Base-by-base conservation (phyloP, 169 alveolate species). In the Eimeria acervulina region DNA sequence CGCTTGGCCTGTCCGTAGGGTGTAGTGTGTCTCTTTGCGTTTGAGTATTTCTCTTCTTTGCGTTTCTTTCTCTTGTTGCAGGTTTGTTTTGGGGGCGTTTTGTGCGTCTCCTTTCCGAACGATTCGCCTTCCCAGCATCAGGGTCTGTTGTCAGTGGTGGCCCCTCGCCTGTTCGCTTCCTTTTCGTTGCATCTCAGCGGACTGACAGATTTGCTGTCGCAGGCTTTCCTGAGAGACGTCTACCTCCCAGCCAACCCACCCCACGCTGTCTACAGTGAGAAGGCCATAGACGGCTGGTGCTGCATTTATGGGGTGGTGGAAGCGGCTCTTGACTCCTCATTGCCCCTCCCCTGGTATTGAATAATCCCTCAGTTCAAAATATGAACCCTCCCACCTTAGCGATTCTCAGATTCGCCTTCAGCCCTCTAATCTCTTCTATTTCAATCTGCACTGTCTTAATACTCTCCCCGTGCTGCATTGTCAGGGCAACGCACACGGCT, bases 221-320 rank as follows among this genome's bases (percentile, higher is more conserved):
- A 66, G 31, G 85, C 72, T 19, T 52, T 92, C 33, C 83, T 52
- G 42, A 92, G 55, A 31, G 95, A 92, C 51, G 31, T 80, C n/a
- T 92, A 55, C 38, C 44, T 61, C 70, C 95, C 95, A 23, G 85
- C 87, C 44, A 76, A 92, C 55, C 95, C 95, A 12, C 95, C 95
- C 52, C 52, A 52, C 44, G 28, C 83, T 19, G 44, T 68, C 85
- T 92, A 76, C 95, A 92, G 95, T 92, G 95, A 74, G 26, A 51
- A 78, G 63, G 95, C 95, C 81, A 63, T 68, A 8, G 95, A 92
- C 70, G 72, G 92, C 84, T 92, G 95, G 95, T 84, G 87, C 59
- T 59, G 85, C 36, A 66, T 92, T 47, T 78, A n/a, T 52, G 87
- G 87, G 47, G 66, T 78, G 21, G 92, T 68, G 84, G 91, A 61